phyloP scores from a whole-genome alignment of 2,329 filamentous ascomycete species.

The Neonectria punicea region DNA sequence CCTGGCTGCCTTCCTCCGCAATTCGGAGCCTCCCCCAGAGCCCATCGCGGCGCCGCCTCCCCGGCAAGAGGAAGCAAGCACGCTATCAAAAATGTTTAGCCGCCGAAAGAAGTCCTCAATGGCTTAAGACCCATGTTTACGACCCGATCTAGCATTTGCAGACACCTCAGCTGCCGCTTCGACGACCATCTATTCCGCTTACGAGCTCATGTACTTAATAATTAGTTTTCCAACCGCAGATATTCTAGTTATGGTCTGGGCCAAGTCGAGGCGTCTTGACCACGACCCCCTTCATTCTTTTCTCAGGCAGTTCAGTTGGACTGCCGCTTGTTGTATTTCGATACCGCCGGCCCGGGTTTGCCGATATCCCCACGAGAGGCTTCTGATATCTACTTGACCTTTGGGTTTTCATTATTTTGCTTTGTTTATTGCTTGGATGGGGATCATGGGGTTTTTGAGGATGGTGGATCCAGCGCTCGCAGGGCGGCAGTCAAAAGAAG shows the following conservation, averaged over 20 bases:
- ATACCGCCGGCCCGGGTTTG: slow-evolving; percentile 21
- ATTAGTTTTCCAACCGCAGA: slow-evolving; percentile 32
- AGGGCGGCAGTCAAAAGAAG: background rate
- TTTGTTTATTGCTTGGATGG: slow-evolving; percentile 21
- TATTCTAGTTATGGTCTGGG: slow-evolving; percentile 25
- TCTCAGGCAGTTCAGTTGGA: slow-evolving; percentile 12
- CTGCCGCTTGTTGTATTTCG: slow-evolving; percentile 27
- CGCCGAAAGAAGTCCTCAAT: slow-evolving; percentile 59
- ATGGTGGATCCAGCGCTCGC: slow-evolving; percentile 11
- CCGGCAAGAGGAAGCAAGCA: slow-evolving; percentile 52
- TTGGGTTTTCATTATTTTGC: slow-evolving; percentile 13
- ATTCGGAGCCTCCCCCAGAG: slow-evolving; percentile 70
- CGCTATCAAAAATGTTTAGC: slow-evolving; percentile 60
- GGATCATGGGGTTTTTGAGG: slow-evolving; percentile 3
- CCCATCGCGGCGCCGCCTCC: slow-evolving; percentile 42
- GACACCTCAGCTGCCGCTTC: slow-evolving; percentile 21
- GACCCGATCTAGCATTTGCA: slow-evolving; percentile 28
- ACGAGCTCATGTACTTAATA: slow-evolving; percentile 44
- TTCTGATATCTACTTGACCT: slow-evolving; percentile 22
- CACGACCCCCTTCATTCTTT: slow-evolving; percentile 15
- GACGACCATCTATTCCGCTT: slow-evolving; percentile 36
- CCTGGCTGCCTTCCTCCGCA: slow-evolving; percentile 77
- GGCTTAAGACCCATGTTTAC: slow-evolving; percentile 38
- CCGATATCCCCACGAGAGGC: slow-evolving; percentile 19
- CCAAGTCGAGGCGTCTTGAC: background rate